Evolutionary conservation across 768 basidiomycete species (phyloP).

Genomic region (Auriscalpium vulgare): DNA sequence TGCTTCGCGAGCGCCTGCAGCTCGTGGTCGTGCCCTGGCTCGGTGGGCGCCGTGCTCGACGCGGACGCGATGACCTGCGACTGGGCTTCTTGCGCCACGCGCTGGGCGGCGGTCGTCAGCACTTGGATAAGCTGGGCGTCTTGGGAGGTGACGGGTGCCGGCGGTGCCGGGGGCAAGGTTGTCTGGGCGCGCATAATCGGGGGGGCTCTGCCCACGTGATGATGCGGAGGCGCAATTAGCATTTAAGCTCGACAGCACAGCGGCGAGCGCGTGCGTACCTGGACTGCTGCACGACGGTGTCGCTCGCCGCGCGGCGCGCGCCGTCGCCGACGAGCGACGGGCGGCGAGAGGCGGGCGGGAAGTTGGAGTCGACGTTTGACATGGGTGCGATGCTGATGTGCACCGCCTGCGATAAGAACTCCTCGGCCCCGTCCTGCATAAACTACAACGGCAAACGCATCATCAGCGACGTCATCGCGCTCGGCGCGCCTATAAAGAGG

Average conservation of each 20-base stretch:
- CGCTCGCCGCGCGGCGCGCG: constrained; percentile 34
- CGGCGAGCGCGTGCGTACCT: constrained; percentile 21
- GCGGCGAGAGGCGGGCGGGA: constrained; percentile 33
- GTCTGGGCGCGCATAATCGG: constrained; percentile 25
- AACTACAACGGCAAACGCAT: constrained; percentile 35
- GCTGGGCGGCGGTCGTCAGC: constrained; percentile 66
- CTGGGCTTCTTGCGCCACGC: constrained; percentile 68
- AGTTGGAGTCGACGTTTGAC: constrained; percentile 38
- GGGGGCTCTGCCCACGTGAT: constrained; percentile 2
- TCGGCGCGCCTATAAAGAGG: not conserved
- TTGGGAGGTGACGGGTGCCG: constrained; percentile 31
- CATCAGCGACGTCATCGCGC: constrained; percentile 8
- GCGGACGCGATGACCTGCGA: constrained; percentile 52
- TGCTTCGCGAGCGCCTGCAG: constrained; percentile 71
- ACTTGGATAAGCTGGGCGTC: constrained; percentile 75
- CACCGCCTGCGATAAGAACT: constrained; percentile 57
- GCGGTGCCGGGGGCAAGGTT: constrained; percentile 20
- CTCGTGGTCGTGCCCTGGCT: constrained; percentile 38
- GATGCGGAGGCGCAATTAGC: not conserved
- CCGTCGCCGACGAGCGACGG: constrained; percentile 40
- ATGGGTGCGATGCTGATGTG: constrained; percentile 67
- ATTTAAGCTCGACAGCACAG: not conserved
- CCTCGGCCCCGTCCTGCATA: constrained; percentile 67
- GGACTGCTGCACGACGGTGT: constrained; percentile 29
- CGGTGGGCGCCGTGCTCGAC: constrained; percentile 25